Base-by-base conservation (phyloP, 768 basidiomycete genomes). In the Amanita polypyramis region DNA sequence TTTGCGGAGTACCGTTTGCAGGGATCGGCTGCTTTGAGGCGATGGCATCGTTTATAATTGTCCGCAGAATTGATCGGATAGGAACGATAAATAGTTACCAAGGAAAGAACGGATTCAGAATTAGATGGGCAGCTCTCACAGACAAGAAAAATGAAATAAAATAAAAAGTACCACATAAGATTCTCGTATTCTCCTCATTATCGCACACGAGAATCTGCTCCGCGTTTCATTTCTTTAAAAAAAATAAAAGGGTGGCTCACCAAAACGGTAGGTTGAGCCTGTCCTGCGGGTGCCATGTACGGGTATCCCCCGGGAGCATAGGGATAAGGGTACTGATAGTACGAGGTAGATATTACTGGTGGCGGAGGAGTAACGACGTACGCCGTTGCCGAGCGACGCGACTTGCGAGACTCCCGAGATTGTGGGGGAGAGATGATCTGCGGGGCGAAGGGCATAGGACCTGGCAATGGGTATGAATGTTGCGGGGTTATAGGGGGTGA, bases 311-410 rank as follows among this genome's bases (percentile, higher is more conserved):
- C 23, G 3, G 39, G 38, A 17, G 39, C 32, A 29, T 37, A 38
- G 15, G 36, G 36, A 32, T 41, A 42, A 4, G 47, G 39, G 40
- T 49, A 49, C n/a, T 27, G 32, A 15, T 45, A 45, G 23, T 45
- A 45, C 8, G 33, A 17, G 3, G 42, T 42, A 45, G 34, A 17
- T 2, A 9, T 20, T 11, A 14, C 1, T 23, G 42, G 41, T 41
- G 49, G 43, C 8, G 51, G 47, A 7, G 51, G 36, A 21, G 47
- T 48, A 20, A 52, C 21, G n/a, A 49, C 27, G 25, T 52, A 52
- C 9, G 51, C 41, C 19, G 51, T 20, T 20, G 41, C 8, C 33
- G 51, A 25, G 30, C 33, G 37, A 8, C 39, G 38, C 5, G 43
- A 42, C 20, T 33, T 33, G n/a, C 50, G 42, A 48, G 47, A 48